Conservation (phyloP, 495 filamentous ascomycete genomes). For the Tuber melanosporum region DNA sequence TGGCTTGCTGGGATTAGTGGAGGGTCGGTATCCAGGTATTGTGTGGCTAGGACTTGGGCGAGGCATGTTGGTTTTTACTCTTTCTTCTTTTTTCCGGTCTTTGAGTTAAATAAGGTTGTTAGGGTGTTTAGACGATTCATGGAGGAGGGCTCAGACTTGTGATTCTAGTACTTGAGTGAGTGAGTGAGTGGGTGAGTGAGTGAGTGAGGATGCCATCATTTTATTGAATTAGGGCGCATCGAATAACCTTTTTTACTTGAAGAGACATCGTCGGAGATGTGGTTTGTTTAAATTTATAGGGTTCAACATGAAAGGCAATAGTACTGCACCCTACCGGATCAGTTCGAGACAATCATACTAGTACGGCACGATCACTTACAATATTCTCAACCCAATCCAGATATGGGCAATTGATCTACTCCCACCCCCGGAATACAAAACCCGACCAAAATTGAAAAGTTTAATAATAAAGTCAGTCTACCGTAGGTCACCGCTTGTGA, state of each 20-base stretch:
- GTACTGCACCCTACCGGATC: background rate
- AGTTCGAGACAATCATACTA: background rate
- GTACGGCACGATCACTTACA: background rate
- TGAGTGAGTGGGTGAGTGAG: background rate
- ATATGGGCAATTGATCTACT: background rate
- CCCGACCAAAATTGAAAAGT: background rate
- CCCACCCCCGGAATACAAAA: background rate
- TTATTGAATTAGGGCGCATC: background rate
- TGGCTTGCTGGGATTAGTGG: background rate
- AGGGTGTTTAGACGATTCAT: background rate
- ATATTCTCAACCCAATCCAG: background rate
- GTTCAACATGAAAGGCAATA: background rate
- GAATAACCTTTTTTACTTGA: background rate
- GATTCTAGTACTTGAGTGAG: background rate
- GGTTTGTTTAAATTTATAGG: background rate
- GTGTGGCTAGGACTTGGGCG: background rate
- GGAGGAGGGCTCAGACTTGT: background rate
- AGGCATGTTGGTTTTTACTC: background rate
- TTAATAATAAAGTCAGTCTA: background rate
- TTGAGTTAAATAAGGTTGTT: background rate
- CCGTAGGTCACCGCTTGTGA: background rate
- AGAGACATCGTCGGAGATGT: background rate
- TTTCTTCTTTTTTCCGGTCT: background rate
- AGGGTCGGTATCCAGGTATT: background rate
- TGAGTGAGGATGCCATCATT: background rate